phyloP scores from a whole-genome alignment of 2,329 filamentous ascomycete species.

The Cyphellophora attinorum region DNA sequence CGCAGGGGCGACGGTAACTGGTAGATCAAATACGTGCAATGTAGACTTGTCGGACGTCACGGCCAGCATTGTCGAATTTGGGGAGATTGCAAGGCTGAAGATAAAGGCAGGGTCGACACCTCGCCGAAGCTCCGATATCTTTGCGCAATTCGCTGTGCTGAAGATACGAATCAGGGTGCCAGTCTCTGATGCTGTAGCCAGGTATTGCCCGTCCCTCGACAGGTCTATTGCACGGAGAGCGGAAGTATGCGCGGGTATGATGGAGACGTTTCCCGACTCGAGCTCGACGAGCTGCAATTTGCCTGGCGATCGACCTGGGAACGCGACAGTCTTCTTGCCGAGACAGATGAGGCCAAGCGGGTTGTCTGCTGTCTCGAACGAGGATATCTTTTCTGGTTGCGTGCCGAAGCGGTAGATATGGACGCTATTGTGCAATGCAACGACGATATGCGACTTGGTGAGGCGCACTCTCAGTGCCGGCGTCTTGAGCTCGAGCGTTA shows the following conservation, averaged over 20 bases:
- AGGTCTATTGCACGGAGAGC: constrained; percentile 69
- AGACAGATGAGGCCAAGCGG: constrained; percentile 70
- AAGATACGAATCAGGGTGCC: constrained; percentile 86
- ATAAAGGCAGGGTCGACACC: constrained; percentile 83
- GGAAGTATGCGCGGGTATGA: constrained; percentile 82
- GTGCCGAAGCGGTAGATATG: constrained; percentile 72
- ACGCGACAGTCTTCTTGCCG: constrained; percentile 62
- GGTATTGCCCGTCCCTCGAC: constrained; percentile 66
- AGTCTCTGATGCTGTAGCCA: constrained; percentile 84
- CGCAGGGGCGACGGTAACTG: constrained; percentile 31
- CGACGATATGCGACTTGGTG: constrained; percentile 64
- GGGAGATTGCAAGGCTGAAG: constrained; percentile 81
- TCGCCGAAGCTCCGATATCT: constrained; percentile 73
- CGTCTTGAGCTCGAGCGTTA: constrained; percentile 69
- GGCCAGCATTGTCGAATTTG: constrained; percentile 67
- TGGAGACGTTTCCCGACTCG: constrained; percentile 71
- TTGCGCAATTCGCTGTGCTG: constrained; percentile 68
- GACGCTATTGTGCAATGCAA: constrained; percentile 73
- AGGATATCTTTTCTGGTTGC: constrained; percentile 58
- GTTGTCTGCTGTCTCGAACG: constrained; percentile 83
- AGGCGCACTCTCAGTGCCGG: constrained; percentile 72
- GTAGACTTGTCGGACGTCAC: constrained; percentile 96
- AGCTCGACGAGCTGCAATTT: constrained; percentile 84
- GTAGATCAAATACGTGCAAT: constrained; percentile 85
- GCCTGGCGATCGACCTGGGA: constrained; percentile 77